These are phyloP conservation scores for Verticillium tricorpus DNA, from an alignment of 2,329 filamentous ascomycete genomes.

Conservation along the genomic window DNA sequence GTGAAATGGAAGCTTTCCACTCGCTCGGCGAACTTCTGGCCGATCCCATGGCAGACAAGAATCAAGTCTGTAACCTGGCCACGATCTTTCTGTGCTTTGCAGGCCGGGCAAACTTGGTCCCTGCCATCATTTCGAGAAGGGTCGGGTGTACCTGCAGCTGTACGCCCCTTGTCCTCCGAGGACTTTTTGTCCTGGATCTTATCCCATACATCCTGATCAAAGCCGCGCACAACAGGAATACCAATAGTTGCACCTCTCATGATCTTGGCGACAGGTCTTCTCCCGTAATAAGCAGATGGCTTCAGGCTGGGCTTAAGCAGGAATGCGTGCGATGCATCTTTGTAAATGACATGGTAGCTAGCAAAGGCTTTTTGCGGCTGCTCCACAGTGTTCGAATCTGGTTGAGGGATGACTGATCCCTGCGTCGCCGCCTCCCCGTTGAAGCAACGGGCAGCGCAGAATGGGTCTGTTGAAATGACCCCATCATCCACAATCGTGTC, in stretches of 20 bases:
- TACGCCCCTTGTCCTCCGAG: constrained; percentile 7
- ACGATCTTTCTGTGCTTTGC: constrained; percentile 57
- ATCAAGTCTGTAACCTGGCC: constrained; percentile 81
- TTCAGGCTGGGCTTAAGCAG: constrained; percentile 81
- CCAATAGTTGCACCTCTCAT: constrained; percentile 79
- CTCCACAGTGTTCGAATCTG: constrained; percentile 30
- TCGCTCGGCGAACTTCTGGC: constrained; percentile 89
- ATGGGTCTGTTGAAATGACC: constrained; percentile 47
- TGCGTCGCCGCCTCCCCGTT: constrained; percentile 54
- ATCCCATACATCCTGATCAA: constrained; percentile 74
- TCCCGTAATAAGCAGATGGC: constrained; percentile 79
- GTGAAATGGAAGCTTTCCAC: constrained; percentile 98
- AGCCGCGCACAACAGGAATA: constrained; percentile 83
- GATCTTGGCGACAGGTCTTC: constrained; percentile 78
- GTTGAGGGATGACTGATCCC: constrained; percentile 36
- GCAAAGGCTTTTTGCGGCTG: constrained; percentile 54
- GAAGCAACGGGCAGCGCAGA: constrained; percentile 57
- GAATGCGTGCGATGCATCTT: constrained; percentile 71
- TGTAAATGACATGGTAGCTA: constrained; percentile 82
- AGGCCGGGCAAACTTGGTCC: constrained; percentile 45
- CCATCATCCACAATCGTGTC: constrained; percentile 22
- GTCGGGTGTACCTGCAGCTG: constrained; percentile 9
- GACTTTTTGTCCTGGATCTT: constrained; percentile 54
- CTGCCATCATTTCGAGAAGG: constrained; percentile 11
- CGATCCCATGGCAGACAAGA: constrained; percentile 90